Base-by-base conservation (phyloP, 2,329 filamentous ascomycete species). In the Blastomyces parvus region DNA sequence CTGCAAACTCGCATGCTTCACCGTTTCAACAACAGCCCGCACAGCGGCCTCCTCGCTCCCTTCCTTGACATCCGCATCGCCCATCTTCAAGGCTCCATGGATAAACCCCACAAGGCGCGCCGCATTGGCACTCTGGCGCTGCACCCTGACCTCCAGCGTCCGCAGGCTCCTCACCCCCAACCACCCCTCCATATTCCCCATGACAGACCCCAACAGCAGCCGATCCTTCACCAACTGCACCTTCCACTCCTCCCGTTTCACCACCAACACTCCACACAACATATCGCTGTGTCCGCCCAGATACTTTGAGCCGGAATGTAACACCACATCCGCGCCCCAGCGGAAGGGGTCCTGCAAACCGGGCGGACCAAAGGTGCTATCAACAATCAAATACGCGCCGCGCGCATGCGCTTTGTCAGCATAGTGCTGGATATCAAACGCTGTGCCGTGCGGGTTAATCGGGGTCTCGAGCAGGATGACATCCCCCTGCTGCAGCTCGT, bases 301-400 rank as follows among this genome's bases (percentile, higher is more conserved):
- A 77, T 97, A 99, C 81, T 97, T 99, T 22, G 92, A 96, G 3
- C 91, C 94, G 60, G 84, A 88, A 77, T 99, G 94, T 90, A 97
- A 89, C 42, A 96, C 84, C 0, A 92, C 77, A 76, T 97, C 93
- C 36, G 88, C 91, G 57, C 91, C 93, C 74, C 84, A 88, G 36
- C 75, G 72, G 70, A 97, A 94, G 0, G 94, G 92, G 70, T 97
- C 89, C 73, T 91, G 88, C 64, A 99, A 79, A 36, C 90, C 90
- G 40, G 94, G 94, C 50, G 94, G 94, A 2, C 86, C 94, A 76
- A 99, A 97, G 0, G 94, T 99, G 2, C 90, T 86, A 76, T 99
- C 94, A 1, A 97, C 88, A 14, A 88, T 88, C 58, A 97, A 80
- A 63, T 84, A 84, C 9, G 91, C 91, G 8, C 92, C 91, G 6